Evolutionary conservation across 352 stramenopile genomes (phyloP).

Genomic region (Pythium sp.): DNA sequence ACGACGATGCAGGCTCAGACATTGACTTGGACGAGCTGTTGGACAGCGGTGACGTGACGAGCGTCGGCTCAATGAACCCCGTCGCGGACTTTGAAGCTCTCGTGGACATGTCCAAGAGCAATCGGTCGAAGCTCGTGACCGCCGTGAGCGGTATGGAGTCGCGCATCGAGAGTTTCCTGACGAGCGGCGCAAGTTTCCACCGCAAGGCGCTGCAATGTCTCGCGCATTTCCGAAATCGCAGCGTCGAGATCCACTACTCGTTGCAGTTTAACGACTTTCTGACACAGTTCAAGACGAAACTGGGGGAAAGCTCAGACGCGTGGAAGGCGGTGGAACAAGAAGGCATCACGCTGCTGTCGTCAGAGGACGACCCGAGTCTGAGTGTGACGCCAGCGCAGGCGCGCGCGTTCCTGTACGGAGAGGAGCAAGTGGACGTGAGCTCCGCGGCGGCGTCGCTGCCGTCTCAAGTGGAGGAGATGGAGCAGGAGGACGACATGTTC

Average conservation of each 20-base stretch:
- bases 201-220: constrained; percentile 72
- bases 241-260: constrained; percentile 68
- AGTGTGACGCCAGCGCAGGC: constrained; percentile 46
- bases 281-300: constrained; percentile 39
- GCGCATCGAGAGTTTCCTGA: constrained; percentile 65
- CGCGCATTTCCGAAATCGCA: constrained; percentile 65
- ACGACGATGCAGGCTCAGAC: constrained; percentile 50
- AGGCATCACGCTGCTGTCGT: constrained; percentile 55
- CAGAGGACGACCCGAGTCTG: constrained; percentile 53
- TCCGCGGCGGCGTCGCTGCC: constrained; percentile 48
- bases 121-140: constrained; percentile 30
- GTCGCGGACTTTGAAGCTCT: constrained; percentile 81
- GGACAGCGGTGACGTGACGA: constrained; percentile 57
- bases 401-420: constrained; percentile 58
- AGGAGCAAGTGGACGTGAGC: constrained; percentile 44
- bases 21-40: constrained; percentile 76
- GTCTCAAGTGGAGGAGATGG: constrained; percentile 55
- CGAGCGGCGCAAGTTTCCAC: constrained; percentile 47
- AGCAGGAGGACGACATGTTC: constrained; percentile 82
- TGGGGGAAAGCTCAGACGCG: constrained; percentile 42
- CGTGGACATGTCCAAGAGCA: constrained; percentile 50
- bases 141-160: constrained; percentile 69
- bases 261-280: constrained; percentile 76
- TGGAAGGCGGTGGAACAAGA: constrained; percentile 60
- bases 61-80: constrained; percentile 81